Evolutionary conservation across 164 flowering plant genomes (phyloP), one percentile per base, ranked within the genome.

Genomic region (Aristolochia contorta): DNA sequence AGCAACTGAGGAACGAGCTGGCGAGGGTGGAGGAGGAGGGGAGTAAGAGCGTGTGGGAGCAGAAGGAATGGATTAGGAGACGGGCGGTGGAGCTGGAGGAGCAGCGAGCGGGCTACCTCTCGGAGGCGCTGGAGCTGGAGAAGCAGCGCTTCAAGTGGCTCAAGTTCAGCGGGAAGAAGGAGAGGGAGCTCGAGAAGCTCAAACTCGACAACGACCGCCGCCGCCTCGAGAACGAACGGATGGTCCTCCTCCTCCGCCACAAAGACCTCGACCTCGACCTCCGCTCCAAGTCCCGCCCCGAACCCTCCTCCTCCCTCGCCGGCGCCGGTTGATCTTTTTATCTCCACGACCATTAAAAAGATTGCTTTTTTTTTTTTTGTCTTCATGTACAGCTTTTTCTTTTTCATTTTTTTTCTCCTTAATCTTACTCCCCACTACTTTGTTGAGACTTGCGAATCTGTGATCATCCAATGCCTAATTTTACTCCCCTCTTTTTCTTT

Each of bases 131-230:
- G 41, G 93, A 88, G 82, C 74, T 93, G 2, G 99, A 88, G 77
- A 90, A 84, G 71, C 89, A 82, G 68, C 66, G 91, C 64, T 58
- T 86, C 60, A 93, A 90, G 66, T 93, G 98, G 98, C 49, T 77
- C 49, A 93, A 77, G 66, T 93, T 78, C 37, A 79, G 92, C 65
- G 70, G 77, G 65, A 85, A 86, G 76, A 93, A 93, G 71, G 99
- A 93, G 75, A 79, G 97, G 75, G 95, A 90, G 51, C 82, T 93
- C 89, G 97, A 93, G 80, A 80, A 74, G 55, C 74, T 80, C 53
- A 88, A 76, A 82, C 79, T 90, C 1, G 73, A 74, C 16, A 93
- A 90, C 16, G 93, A 93, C 69, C 45, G 84, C 47, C 67, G 72
- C 68, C 76, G 71, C 76, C 83, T 90, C 0, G 95, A 86, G 61